Conservation (phyloP, 805 yeast genomes). For the Hermanozyma aechmeae region DNA sequence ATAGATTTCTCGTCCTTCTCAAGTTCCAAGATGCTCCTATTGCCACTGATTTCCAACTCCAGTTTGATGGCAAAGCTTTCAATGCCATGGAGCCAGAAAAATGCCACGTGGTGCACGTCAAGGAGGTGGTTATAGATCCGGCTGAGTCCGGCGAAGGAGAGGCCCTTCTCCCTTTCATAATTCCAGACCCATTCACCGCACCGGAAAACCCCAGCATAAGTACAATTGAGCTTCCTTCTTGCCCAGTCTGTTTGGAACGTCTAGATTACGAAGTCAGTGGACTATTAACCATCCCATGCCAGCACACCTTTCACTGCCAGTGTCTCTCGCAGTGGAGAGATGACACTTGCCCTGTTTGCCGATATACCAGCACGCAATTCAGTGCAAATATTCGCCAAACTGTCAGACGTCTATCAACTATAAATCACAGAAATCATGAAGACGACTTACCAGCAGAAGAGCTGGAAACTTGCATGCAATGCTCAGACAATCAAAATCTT, state of each 20-base stretch:
- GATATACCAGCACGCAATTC: slow-evolving; percentile 69
- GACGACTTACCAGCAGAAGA: too few relatives aligned
- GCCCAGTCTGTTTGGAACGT: slow-evolving; percentile 87
- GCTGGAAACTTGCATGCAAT: slow-evolving; percentile 38
- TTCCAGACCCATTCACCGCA: slow-evolving; percentile 65
- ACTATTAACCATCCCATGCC: slow-evolving; percentile 79
- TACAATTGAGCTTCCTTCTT: slow-evolving; percentile 67
- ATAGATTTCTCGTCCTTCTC: slow-evolving; percentile 67
- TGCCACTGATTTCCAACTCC: slow-evolving; percentile 58
- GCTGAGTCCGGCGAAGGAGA: slow-evolving; percentile 8
- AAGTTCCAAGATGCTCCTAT: slow-evolving; percentile 51
- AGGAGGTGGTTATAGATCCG: slow-evolving; percentile 38
- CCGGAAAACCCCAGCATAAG: slow-evolving; percentile 1
- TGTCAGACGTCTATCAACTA: too few relatives aligned
- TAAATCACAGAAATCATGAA: too few relatives aligned
- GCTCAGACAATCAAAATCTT: slow-evolving; percentile 51
- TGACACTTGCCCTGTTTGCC: slow-evolving; percentile 84
- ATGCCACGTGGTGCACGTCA: slow-evolving; percentile 70
- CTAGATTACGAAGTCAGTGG: slow-evolving; percentile 81
- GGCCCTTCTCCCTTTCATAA: slow-evolving; percentile 49
- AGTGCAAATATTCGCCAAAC: too few relatives aligned
- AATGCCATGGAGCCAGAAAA: slow-evolving; percentile 84
- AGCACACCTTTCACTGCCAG: slow-evolving; percentile 86
- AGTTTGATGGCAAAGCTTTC: slow-evolving; percentile 65
- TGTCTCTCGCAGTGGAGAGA: slow-evolving; percentile 86